A percentile compares a stretch with the other conserved stretches of the same genome.
Conservation (phyloP, 2,329 filamentous ascomycete genomes). For the Calonectria naviculata region DNA sequence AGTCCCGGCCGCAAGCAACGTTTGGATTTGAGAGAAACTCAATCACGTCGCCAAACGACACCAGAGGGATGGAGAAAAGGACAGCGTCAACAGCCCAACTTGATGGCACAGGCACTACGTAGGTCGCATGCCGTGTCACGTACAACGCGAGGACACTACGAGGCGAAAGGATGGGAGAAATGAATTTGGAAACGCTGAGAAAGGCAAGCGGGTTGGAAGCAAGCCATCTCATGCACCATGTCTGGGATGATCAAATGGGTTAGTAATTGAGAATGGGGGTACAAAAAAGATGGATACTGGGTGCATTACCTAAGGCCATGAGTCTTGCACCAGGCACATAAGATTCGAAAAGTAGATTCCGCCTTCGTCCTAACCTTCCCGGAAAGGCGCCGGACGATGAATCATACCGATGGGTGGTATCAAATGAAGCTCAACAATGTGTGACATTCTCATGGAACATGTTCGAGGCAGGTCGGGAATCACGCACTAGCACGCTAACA, state of each 20-base stretch:
- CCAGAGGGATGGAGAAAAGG: not conserved
- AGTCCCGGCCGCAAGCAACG: not conserved
- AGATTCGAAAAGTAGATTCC: not conserved
- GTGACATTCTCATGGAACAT: not conserved
- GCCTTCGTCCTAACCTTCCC: not conserved
- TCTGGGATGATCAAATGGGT: not conserved
- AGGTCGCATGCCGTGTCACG: not conserved
- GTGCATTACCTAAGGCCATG: not conserved
- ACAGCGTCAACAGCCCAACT: not conserved
- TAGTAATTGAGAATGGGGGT: not conserved
- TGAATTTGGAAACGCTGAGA: not conserved
- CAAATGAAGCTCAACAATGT: not conserved
- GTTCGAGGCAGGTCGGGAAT: not conserved
- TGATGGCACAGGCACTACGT: not conserved
- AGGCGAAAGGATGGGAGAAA: not conserved
- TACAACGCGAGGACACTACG: not conserved
- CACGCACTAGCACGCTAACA: not conserved
- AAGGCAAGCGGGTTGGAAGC: not conserved
- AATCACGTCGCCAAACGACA: not conserved
- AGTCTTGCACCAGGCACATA: not conserved
- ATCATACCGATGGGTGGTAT: not conserved
- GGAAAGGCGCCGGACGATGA: not conserved
- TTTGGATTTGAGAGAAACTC: not conserved
- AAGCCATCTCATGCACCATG: not conserved
- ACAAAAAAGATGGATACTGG: conserved; percentile 7